Evolutionary conservation across 2,329 filamentous ascomycete genomes (phyloP).

Genomic region (Trichothecium roseum): DNA sequence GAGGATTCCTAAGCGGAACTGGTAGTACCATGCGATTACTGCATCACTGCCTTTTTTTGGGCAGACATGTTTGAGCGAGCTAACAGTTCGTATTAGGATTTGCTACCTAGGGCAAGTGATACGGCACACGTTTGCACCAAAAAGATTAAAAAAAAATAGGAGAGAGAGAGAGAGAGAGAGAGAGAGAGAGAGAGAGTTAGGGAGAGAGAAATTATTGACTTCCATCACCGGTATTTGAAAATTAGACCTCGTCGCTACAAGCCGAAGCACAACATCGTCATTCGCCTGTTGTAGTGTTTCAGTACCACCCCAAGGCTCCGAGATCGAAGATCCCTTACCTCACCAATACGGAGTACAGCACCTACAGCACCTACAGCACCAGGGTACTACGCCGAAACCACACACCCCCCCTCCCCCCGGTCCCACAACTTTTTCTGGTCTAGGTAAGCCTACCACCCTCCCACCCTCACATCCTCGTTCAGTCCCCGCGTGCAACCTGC

Average conservation of each 20-base stretch:
- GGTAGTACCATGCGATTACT: too few species aligned
- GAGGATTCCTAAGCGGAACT: too few species aligned
- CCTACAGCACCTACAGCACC: neutral
- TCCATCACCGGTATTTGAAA: constrained; percentile 12
- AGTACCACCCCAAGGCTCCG: constrained; percentile 19
- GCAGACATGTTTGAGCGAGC: too few species aligned
- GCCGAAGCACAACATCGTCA: constrained; percentile 13
- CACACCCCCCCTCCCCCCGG: constrained; percentile 3
- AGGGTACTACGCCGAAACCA: neutral
- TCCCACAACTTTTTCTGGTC: neutral
- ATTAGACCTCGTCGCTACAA: constrained; percentile 4
- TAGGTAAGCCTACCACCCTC: too few species aligned
- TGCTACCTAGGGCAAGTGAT: too few species aligned
- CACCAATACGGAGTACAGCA: neutral
- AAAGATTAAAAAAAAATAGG: too few species aligned
- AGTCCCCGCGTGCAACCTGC: constrained; percentile 3
- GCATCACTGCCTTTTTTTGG: too few species aligned
- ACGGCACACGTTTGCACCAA: too few species aligned
- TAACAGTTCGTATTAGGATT: too few species aligned
- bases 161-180: too few species aligned
- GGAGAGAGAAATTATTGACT: too few species aligned
- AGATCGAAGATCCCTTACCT: constrained; percentile 11
- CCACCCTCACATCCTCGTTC: constrained; percentile 2
- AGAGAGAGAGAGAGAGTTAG: too few species aligned
- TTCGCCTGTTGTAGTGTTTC: constrained; percentile 16